Evolutionary conservation across 83 land plant species (phyloP), one percentile per base, ranked within the genome.

Genomic region (Thuja plicata): DNA sequence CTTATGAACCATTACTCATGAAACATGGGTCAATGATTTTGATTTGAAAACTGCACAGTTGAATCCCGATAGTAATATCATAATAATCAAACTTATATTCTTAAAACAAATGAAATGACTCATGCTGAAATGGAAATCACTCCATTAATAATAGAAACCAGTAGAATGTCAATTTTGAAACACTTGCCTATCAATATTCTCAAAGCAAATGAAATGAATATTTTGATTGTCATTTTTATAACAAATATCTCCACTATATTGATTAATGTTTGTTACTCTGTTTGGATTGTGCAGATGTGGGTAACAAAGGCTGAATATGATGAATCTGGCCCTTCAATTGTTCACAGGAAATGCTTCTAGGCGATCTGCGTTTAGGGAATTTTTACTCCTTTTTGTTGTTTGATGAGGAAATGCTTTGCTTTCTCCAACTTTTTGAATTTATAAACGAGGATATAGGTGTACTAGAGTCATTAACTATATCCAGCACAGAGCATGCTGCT

Each of bases 311-410:
- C 77, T 66, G 88, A 87, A 71, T 87, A 66, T 77, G 88, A 87
- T 0, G 88, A 87, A 34, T 87, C 88, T 87, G 88, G 88, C 27
- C 88, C 88, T 34, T 66, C 88, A 24, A 87, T 87, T 70, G 88
- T 87, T 21, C 88, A 87, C 88, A 62, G 88, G 88, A 87, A 87
- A 77, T 87, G 88, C 88, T 87, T 87, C 71, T 87, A 66, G 73
- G 73, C 30, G 5, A 27, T 66, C 73, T 24, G 73, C n/a, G 8
- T 8, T 27, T 27, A 27, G 32, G 9, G 32, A 66, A 7, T 66
- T 19, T 24, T 27, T 66, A 27, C 73, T 24, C 73, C 32, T 24
- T 27, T 66, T 27, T 66, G 73, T 27, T 24, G 70, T 60, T 66
- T 66, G n/a, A 66, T 27, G 73, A 66, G 73, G 73, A 66, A 60